Evolutionary conservation across 2,329 filamentous ascomycete genomes (phyloP).

Genomic region (Atkinsonella texensis): DNA sequence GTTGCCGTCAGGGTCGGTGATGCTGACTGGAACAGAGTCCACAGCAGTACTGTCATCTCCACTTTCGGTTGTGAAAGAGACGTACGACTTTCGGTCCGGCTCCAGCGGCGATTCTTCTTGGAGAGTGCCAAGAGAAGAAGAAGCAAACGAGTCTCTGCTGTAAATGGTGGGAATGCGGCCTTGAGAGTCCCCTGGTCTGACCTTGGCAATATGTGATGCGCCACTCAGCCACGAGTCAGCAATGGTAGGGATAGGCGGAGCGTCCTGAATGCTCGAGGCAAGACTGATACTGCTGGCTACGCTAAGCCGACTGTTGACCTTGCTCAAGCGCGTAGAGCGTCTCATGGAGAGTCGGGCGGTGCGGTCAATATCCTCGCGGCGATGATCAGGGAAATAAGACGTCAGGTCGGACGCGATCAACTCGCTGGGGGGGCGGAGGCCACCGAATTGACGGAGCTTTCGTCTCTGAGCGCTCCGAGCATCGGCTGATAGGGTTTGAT

Average conservation of each 20-base stretch:
- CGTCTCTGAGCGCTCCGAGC: conserved; percentile 29
- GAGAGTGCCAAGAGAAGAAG: conserved; percentile 76
- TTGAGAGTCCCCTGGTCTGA: conserved; percentile 35
- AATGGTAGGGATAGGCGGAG: conserved; percentile 89
- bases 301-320: conserved; percentile 83
- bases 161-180: conserved; percentile 26
- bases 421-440: conserved; percentile 86
- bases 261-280: conserved; percentile 83
- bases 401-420: conserved; percentile 93
- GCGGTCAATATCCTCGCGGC: conserved; percentile 87
- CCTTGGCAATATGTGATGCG: conserved; percentile 25
- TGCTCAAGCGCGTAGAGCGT: conserved; percentile 80
- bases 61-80: conserved; percentile 68
- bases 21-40: conserved; percentile 43
- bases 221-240: conserved; percentile 78
- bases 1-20: conserved; percentile 68
- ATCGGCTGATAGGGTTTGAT: conserved; percentile 41
- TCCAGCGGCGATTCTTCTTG: conserved; percentile 84
- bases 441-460: conserved; percentile 73
- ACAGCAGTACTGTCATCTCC: conserved; percentile 45
- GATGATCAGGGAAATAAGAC: conserved; percentile 94
- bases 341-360: conserved; percentile 89
- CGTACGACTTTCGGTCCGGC: conserved; percentile 87
- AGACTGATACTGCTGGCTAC: conserved; percentile 90
- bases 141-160: conserved; percentile 80